These are phyloP conservation scores for Eucalyptus erythrocorys DNA, from an alignment of 345 rosid species.

Conservation along the genomic window DNA sequence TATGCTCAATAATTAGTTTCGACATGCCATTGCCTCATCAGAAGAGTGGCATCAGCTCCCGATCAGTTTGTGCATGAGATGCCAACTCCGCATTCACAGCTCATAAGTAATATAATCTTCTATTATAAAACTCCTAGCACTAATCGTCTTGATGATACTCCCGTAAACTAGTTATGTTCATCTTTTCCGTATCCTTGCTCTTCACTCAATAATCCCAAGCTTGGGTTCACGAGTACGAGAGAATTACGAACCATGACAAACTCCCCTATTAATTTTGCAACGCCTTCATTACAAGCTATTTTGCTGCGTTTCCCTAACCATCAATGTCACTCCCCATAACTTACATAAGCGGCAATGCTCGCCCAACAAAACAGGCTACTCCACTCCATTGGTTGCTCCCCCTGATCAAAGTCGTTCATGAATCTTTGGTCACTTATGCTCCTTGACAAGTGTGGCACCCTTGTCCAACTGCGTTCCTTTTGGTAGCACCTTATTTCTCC, in stretches of 20 bases:
- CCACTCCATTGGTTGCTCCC: no score
- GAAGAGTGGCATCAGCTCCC: fast-evolving
- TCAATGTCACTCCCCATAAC: fast-evolving
- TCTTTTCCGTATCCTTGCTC: fast-evolving
- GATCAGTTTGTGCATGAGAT: fast-evolving
- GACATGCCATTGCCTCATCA: fast-evolving
- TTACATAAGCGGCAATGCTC: no score
- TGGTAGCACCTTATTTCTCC: no score
- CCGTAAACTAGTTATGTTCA: no score
- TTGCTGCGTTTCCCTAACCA: no score
- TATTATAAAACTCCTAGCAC: no score
- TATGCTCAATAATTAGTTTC: fast-evolving
- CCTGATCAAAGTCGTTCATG: fast-evolving
- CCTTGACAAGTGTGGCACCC: no score
- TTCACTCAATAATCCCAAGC: no score
- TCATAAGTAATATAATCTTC: no score
- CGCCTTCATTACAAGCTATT: fast-evolving
- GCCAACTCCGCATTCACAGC: fast-evolving
- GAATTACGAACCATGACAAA: no score
- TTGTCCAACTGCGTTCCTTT: fast-evolving
- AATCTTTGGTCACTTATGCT: no score
- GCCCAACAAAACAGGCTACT: fast-evolving
- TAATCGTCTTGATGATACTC: fast-evolving
- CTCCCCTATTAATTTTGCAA: no score
- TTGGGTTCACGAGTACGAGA: fast-evolving